Percentiles rank a stretch among this genome's conserved stretches.
Conservation (phyloP, 257 asterid genomes). For the Echium plantagineum region DNA sequence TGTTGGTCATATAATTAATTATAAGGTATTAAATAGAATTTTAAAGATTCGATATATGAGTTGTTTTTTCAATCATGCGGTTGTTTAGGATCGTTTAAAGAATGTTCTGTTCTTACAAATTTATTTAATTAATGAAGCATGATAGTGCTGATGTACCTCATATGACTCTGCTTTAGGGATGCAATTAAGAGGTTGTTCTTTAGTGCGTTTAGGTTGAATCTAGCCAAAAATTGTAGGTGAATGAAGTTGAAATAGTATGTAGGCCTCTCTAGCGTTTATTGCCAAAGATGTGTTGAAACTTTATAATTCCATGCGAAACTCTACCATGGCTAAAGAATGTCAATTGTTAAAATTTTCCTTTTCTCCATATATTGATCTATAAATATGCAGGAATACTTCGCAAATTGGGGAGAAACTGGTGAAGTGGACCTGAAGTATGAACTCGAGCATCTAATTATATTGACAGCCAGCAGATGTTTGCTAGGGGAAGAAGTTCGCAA, state of each 20-base stretch:
- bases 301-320: not conserved
- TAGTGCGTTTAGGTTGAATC: not conserved
- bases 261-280: not conserved
- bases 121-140: not conserved
- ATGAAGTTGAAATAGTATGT: no score
- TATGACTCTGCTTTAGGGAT: not conserved
- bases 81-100: not conserved
- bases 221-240: not conserved
- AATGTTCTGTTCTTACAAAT: not conserved
- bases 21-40: not conserved
- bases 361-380: conserved; percentile 1
- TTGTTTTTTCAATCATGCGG: not conserved
- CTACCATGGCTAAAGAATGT: not conserved
- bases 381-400: conserved; percentile 58
- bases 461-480: conserved; percentile 87
- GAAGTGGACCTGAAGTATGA: conserved; percentile 85
- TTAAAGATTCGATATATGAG: not conserved
- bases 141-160: not conserved
- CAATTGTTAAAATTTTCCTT: not conserved
- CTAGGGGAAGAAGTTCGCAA: conserved; percentile 91
- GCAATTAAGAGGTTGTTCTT: not conserved
- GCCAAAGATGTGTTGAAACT: not conserved
- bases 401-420: conserved; percentile 94
- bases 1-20: no score
- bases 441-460: conserved; percentile 78